phyloP scores from a whole-genome alignment of 768 basidiomycete species.

The Calocybe indica region DNA sequence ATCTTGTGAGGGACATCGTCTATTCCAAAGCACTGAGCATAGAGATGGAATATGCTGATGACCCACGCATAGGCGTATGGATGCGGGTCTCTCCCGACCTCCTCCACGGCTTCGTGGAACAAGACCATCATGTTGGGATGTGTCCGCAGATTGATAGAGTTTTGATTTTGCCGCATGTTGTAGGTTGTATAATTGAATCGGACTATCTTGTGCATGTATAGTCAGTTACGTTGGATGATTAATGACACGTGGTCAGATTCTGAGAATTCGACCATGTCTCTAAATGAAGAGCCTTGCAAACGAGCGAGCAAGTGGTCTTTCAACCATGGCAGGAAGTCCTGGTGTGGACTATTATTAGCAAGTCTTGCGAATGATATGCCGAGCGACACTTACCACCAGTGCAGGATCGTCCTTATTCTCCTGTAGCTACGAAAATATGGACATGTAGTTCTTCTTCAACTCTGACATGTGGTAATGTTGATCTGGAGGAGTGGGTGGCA shows the following conservation, averaged over 20 bases:
- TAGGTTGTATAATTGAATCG: conserved; percentile 34
- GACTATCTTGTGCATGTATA: conserved; percentile 24
- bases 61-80: conserved; percentile 5
- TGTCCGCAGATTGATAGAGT: conserved; percentile 22
- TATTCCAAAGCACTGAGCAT: conserved; percentile 1
- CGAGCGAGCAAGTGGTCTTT: background rate
- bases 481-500: background rate
- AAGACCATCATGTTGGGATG: conserved; percentile 22
- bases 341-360: background rate
- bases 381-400: background rate
- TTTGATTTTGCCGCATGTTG: conserved; percentile 26
- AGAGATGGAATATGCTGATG: conserved; percentile 20
- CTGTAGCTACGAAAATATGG: conserved; percentile 10
- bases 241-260: conserved; percentile 13
- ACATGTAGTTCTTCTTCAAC: conserved; percentile 18
- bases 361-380: too few species aligned
- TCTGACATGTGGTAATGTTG: conserved; percentile 15
- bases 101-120: conserved; percentile 1
- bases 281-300: background rate
- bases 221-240: conserved; percentile 15
- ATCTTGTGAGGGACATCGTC: conserved; percentile 7
- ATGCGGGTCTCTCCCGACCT: conserved; percentile 5
- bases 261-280: background rate
- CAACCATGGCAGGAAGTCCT: background rate
- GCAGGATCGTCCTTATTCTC: conserved; percentile 1